These are phyloP conservation scores for Lodderomyces parapsilosis DNA, from an alignment of 1,139 yeast species.

Conservation along the genomic window DNA sequence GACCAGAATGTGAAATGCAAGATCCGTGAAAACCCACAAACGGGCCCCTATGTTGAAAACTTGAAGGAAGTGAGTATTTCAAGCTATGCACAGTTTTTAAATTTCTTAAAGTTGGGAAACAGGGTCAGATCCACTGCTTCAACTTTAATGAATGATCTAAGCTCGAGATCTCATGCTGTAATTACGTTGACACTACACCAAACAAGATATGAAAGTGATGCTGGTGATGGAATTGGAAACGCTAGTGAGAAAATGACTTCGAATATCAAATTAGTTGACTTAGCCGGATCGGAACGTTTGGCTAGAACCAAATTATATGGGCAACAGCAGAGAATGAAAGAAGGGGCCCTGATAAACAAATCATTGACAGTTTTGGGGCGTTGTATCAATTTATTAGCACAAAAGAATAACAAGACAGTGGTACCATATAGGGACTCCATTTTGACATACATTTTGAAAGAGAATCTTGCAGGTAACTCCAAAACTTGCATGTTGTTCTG, in stretches of 20 bases:
- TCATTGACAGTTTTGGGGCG: constrained; percentile 76
- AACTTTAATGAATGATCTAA: constrained; percentile 66
- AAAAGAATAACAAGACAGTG: constrained; percentile 19
- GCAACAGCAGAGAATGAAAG: constrained; percentile 56
- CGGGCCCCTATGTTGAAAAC: constrained; percentile 72
- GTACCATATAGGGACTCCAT: constrained; percentile 75
- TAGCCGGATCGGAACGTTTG: constrained; percentile 81
- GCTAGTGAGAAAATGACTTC: constrained; percentile 58
- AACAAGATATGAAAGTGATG: constrained; percentile 33
- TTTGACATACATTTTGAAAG: constrained; percentile 70
- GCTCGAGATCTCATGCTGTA: constrained; percentile 79
- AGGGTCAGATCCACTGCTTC: constrained; percentile 61
- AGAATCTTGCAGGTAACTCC: constrained; percentile 71
- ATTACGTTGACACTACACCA: constrained; percentile 63
- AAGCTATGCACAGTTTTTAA: constrained; percentile 42
- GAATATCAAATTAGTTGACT: constrained; percentile 66
- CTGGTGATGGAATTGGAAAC: constrained; percentile 31
- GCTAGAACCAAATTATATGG: constrained; percentile 64
- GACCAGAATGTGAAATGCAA: constrained; percentile 30
- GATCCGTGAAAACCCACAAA: constrained; percentile 59
- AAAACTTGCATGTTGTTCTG: constrained; percentile 77
- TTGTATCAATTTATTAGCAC: constrained; percentile 55
- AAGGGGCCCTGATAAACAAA: constrained; percentile 74
- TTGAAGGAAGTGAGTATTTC: constrained; percentile 49
- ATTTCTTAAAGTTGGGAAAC: constrained; percentile 47